These are phyloP conservation scores for Hemerocallis citrina DNA, from an alignment of 106 monocot genomes.

Conservation along the genomic window DNA sequence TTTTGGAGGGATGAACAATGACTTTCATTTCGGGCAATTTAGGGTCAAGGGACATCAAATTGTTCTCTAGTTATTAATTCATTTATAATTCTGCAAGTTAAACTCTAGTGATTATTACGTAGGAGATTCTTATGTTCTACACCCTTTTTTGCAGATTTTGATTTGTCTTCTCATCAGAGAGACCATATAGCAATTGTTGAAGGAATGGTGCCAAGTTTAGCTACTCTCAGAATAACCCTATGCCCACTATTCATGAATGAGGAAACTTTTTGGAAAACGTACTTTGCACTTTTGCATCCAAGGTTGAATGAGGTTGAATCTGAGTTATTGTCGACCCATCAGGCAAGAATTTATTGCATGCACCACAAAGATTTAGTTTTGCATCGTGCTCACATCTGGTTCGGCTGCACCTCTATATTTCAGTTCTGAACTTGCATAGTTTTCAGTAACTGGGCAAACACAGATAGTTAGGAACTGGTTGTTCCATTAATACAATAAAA, in stretches of 20 bases:
- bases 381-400: background rate
- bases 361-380: background rate
- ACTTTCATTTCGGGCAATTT: background rate
- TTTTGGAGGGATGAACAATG: background rate
- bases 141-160: constrained; percentile 10
- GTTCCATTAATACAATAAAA: no score
- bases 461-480: no score
- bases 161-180: constrained; percentile 7
- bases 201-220: constrained; percentile 7
- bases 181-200: constrained; percentile 12
- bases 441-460: no score
- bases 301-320: constrained; percentile 11
- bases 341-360: constrained; percentile 7
- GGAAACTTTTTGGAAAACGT: constrained; percentile 14
- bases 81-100: background rate
- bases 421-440: no score
- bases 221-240: constrained; percentile 7
- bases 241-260: constrained; percentile 15
- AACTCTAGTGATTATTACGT: background rate
- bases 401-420: no score
- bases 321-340: constrained; percentile 10
- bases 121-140: background rate
- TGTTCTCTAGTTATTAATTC: background rate
- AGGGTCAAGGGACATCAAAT: background rate
- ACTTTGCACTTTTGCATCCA: constrained; percentile 16